A percentile compares a stretch with the other conserved stretches of the same genome.
phyloP scores from a whole-genome alignment of 1,284 basidiomycete genomes.

The Marasmius tenuissimus region DNA sequence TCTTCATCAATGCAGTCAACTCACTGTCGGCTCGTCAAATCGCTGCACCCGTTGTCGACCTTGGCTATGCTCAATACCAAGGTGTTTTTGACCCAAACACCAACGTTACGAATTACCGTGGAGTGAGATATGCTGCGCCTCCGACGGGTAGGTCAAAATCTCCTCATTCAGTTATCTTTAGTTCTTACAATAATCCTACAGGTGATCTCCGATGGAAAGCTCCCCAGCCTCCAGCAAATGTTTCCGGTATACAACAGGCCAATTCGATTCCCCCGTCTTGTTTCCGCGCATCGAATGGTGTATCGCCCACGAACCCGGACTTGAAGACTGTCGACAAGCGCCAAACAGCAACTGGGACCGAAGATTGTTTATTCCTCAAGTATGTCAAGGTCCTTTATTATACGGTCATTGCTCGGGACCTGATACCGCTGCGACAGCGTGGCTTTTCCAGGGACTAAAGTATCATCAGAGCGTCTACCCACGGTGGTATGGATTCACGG shows the following conservation, averaged over 20 bases:
- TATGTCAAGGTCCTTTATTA: constrained; percentile 12
- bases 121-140: constrained; percentile 40
- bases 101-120: constrained; percentile 35
- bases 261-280: constrained; percentile 29
- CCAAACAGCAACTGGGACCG: constrained; percentile 11
- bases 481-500: constrained; percentile 24
- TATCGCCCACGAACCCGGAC: constrained; percentile 23
- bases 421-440: constrained; percentile 21
- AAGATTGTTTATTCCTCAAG: constrained; percentile 47
- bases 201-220: constrained; percentile 34
- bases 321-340: constrained; percentile 12
- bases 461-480: constrained; percentile 23
- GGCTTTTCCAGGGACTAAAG: constrained; percentile 14
- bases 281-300: constrained; percentile 20
- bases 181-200: constrained; percentile 4
- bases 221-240: constrained; percentile 28
- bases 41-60: constrained; percentile 28
- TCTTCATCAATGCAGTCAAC: too few species aligned
- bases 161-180: neutral
- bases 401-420: neutral
- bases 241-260: constrained; percentile 33
- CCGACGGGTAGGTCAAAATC: constrained; percentile 28
- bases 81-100: constrained; percentile 29
- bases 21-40: too few species aligned
- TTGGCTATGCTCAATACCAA: constrained; percentile 41